Conservation (phyloP, 352 stramenopile genomes). For the Globisporangium canariense region DNA sequence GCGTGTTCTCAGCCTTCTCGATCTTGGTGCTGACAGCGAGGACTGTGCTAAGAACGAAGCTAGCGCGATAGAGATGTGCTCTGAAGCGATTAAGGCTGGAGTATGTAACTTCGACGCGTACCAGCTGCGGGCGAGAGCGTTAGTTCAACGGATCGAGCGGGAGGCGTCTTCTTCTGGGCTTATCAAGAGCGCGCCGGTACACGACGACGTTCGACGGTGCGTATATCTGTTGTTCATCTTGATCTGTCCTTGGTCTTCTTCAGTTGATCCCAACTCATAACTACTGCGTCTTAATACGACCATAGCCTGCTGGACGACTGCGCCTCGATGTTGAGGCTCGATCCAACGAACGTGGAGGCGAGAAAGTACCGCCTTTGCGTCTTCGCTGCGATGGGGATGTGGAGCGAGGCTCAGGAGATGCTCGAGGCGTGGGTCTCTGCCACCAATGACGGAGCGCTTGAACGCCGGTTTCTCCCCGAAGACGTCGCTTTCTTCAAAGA, state of each 20-base stretch:
- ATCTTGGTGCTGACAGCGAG: background rate
- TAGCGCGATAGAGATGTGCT: slow-evolving; percentile 16
- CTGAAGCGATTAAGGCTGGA: slow-evolving; percentile 20
- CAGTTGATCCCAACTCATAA: background rate
- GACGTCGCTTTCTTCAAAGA: slow-evolving; percentile 14
- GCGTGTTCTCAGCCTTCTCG: slow-evolving; percentile 8
- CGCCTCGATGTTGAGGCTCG: slow-evolving; percentile 9
- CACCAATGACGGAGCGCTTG: background rate
- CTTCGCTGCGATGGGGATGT: slow-evolving; percentile 19
- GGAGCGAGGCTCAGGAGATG: slow-evolving; percentile 15
- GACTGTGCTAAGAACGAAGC: slow-evolving; percentile 1
- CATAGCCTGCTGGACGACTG: slow-evolving; percentile 21
- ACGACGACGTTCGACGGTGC: slow-evolving; percentile 13
- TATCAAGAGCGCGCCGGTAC: background rate
- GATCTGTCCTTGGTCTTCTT: background rate
- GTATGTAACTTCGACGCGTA: slow-evolving; percentile 19
- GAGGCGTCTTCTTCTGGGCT: background rate
- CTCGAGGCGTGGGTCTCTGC: slow-evolving; percentile 1
- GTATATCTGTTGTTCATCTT: background rate
- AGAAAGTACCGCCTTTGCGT: slow-evolving; percentile 13
- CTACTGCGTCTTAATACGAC: background rate
- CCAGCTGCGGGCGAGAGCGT: slow-evolving; percentile 14
- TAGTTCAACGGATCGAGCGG: slow-evolving; percentile 11
- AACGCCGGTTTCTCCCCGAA: slow-evolving; percentile 2
- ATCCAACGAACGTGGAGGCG: slow-evolving; percentile 18